Conservation (phyloP, 495 filamentous ascomycete genomes). For the Pyrenula aspistea region DNA sequence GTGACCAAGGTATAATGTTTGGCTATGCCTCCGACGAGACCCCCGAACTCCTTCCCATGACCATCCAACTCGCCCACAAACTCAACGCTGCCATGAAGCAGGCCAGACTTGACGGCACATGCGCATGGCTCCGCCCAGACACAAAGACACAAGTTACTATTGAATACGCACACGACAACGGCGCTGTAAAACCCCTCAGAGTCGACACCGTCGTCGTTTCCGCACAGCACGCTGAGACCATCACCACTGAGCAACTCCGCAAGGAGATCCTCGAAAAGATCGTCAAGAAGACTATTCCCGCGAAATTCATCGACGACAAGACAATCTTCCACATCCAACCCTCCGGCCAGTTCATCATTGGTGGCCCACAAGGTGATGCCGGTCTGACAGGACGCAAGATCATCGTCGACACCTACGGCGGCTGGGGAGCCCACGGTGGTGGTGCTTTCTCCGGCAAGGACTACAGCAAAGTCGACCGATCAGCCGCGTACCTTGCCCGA, state of each 20-base stretch:
- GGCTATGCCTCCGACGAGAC: conserved; percentile 99
- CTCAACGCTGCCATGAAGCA: conserved; percentile 86
- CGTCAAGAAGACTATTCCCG: conserved; percentile 85
- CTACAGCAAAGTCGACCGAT: conserved; percentile 99
- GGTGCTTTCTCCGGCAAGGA: conserved; percentile 99
- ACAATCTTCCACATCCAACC: conserved; percentile 98
- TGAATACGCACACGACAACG: conserved; percentile 93
- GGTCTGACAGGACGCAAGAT: conserved; percentile 99
- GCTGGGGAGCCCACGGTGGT: conserved; percentile 98
- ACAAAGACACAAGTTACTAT: conserved; percentile 99
- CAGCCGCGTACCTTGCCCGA: conserved; percentile 90
- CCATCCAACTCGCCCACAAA: conserved; percentile 86
- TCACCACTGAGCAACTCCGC: conserved; percentile 85
- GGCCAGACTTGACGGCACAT: conserved; percentile 71
- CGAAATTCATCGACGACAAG: conserved; percentile 78
- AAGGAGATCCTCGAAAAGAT: conserved; percentile 97
- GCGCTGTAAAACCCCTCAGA: conserved; percentile 80
- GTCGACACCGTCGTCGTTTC: conserved; percentile 96
- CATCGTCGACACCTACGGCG: conserved; percentile 99
- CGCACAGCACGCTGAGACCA: conserved; percentile 81
- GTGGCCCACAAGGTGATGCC: conserved; percentile 96
- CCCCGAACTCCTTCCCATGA: conserved; percentile 90
- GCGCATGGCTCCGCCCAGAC: conserved; percentile 93
- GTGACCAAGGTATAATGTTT: conserved; percentile 99
- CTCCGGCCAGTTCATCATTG: conserved; percentile 96